Base-by-base conservation (phyloP, 2,329 filamentous ascomycete species). In the Ceratocystis cubensis region DNA sequence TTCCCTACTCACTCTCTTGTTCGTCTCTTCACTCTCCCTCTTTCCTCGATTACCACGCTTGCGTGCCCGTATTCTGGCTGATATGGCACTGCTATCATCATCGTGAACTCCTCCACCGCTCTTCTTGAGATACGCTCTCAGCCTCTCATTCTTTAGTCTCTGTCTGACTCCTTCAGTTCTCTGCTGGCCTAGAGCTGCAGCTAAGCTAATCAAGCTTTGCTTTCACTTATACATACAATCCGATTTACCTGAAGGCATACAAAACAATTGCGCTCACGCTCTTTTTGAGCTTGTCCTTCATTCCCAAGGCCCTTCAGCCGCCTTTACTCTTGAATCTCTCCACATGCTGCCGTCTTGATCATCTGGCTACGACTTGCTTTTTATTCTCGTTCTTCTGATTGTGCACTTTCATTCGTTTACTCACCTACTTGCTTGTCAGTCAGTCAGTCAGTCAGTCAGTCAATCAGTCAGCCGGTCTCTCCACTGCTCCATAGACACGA, bases 1-100 rank as follows among this genome's bases (percentile, higher is more conserved):
- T 41, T 41, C 10, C 37, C 37, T 41, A 41, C 37, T 15, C 37
- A 41, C 37, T 41, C 37, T 41, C 37, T 41, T 41, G 37, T 15
- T 41, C 3, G 37, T 41, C 37, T 48, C n/a, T n/a, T 67, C 62
- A 57, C 50, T 67, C 65, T 67, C 68, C 67, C 61, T 28, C 25
- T 25, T 15, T 53, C 30, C 50, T 59, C 33, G 20, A 59, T 48
- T 8, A 65, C 48, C 63, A 59, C 48, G 63, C 33, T 59, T 56
- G 37, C 50, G 48, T 65, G 46, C 30, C 37, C 45, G 25, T 63
- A 63, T 63, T 45, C 61, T 69, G 50, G 45, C 28, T 59, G 64
- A 61, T 65, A 65, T 65, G 64, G 64, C 56, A 59, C 56, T 59
- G 56, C 56, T 59, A 59, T 8, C 28, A 59, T 30, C 28, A 59